Base-by-base conservation (phyloP, 23 red algal species). In the Gracilaria vermiculophylla region DNA sequence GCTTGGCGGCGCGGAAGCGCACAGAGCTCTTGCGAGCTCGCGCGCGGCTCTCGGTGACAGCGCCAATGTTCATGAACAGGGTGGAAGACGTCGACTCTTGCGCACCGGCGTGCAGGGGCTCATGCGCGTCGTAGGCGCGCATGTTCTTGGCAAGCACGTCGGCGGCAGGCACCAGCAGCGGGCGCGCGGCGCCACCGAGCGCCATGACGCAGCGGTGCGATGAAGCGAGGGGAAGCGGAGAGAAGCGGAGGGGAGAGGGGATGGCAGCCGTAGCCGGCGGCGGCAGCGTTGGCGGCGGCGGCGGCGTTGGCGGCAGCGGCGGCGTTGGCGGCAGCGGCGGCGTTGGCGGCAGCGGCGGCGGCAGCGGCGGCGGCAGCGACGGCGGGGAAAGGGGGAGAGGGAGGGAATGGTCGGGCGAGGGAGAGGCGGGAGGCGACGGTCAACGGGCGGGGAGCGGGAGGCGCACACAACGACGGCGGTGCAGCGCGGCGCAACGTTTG, bases 91-190 rank as follows among this genome's bases (percentile, higher is more conserved):
- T n/a, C n/a, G n/a, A n/a, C n/a, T n/a, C n/a, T n/a, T n/a, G n/a
- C n/a, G n/a, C n/a, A n/a, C n/a, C n/a, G n/a, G n/a, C n/a, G n/a
- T 29, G 75, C 14, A 13, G 25, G 14, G 34, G 29, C 10, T 44
- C 37, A 41, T 24, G 15, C 21, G 60, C 24, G 21, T 91, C 87
- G 33, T 50, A 47, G 0, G 87, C 56, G 40, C 75, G 73, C 61
- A 67, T 43, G 66, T 80, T 81, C 62, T 91, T 91, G 57, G 87
- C 87, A 28, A 91, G 73, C 11, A 81, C 87, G 44, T 91, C 76
- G 19, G 87, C 87, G 15, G 87, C 87, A 28, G 87, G 75, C 37
- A 91, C 87, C 19, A 81, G 64, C 31, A 91, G 76, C 53, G 84
- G 84, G 27, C 84, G 66, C 23, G 84, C 64, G 5, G 81, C 60